Base-by-base conservation (phyloP, 768 basidiomycete species). In the Mycena haematopus region DNA sequence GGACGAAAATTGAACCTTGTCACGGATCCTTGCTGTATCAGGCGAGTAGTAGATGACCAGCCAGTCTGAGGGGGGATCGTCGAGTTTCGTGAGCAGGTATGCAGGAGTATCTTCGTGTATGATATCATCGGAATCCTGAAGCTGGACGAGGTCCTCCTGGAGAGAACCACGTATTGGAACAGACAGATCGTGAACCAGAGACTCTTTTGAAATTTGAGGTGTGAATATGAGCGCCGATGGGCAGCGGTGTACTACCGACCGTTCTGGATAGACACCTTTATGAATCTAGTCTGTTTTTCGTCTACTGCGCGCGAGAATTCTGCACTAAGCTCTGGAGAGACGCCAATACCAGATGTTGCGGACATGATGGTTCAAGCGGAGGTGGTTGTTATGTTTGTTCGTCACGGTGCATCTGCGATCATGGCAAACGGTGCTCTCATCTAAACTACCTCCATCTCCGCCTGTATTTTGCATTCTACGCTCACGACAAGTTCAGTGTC, bases 21-120 rank as follows among this genome's bases (percentile, higher is more conserved):
- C 86, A 70, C 92, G 83, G 62, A 95, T 84, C 76, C 83, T 88
- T 27, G 94, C 91, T 21, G 81, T 72, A 63, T 96, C 94, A 1
- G 94, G 94, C 7, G 95, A 91, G 71, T 93, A 96, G 70, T 79
- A 88, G 61, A 94, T 82, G 8, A 83, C 80, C 36, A 92, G 77
- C 93, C 93, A 95, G 65, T 88, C 84, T 1, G 83, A 69, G 0
- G 80, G 78, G 2, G 88, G 80, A 21, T 80, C 75, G 66, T 91
- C 91, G 36, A 86, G 73, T 57, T 86, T 85, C 11, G 82, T 85
- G 22, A 95, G 84, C 46, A 94, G 75, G 75, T 93, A 95, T n/a
- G 91, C 87, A 24, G 93, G 91, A 1, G 76, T 71, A 58, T 84
- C 75, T 29, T 88, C 84, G 33, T 88, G 79, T 0, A 93, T 77